Conservation (phyloP, 805 yeast genomes). For the Candida takata region DNA sequence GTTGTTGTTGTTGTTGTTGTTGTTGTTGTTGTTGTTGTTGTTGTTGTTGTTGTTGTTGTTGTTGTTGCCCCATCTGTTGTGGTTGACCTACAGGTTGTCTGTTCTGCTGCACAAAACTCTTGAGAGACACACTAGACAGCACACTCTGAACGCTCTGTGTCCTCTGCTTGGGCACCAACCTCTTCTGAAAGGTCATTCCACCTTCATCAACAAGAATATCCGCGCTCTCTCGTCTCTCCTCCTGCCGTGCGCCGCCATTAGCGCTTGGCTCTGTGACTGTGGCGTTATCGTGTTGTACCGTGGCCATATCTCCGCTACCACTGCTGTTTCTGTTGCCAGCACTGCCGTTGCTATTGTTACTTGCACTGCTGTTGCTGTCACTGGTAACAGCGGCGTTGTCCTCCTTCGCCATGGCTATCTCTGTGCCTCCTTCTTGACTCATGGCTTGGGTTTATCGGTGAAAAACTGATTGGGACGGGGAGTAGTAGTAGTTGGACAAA, state of each 20-base stretch:
- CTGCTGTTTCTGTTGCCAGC: slow-evolving; percentile 28
- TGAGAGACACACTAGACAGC: slow-evolving; percentile 52
- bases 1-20: slow-evolving; percentile 2
- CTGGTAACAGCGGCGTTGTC: slow-evolving; percentile 2
- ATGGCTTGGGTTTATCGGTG: too few species aligned
- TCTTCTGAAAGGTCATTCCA: slow-evolving; percentile 55
- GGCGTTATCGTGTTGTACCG: too few species aligned
- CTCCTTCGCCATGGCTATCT: too few species aligned
- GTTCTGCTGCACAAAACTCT: slow-evolving; percentile 38
- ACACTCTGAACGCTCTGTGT: slow-evolving; percentile 35
- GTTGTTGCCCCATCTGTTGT: slow-evolving; percentile 2
- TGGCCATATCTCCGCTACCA: too few species aligned
- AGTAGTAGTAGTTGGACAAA: too few species aligned
- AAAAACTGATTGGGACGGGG: too few species aligned
- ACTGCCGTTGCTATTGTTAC: neutral
- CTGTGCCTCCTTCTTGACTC: too few species aligned
- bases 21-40: slow-evolving; percentile 6
- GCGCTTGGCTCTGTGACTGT: neutral
- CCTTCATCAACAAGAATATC: slow-evolving; percentile 44
- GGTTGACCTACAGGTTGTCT: slow-evolving; percentile 8
- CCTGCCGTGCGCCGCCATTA: neutral
- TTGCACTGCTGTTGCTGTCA: neutral
- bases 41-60: slow-evolving; percentile 1
- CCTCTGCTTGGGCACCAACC: slow-evolving; percentile 49
- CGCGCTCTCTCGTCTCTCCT: neutral